Base-by-base conservation (phyloP, 208 protist genomes). In the Endotrypanum monterogeii region DNA sequence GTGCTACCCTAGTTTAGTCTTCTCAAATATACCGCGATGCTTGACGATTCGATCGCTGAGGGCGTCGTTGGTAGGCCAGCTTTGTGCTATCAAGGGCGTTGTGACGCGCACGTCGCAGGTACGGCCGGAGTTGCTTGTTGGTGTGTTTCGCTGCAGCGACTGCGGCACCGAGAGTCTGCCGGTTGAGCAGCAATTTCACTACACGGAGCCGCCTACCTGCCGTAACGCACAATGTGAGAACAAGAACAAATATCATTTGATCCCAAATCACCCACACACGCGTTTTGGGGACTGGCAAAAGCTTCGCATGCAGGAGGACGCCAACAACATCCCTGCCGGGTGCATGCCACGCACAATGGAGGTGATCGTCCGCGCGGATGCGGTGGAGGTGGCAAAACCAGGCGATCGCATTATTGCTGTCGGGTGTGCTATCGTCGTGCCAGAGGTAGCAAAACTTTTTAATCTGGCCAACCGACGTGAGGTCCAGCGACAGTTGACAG, bases 281-380 rank as follows among this genome's bases (percentile, higher is more conserved):
- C 79, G 80, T 46, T 99, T 99, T 82, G 88, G 91, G 8, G 99
- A 99, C 80, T 99, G 98, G 98, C 99, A 99, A 88, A 98, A 99
- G 58, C 84, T 99, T 58, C 88, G 97, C 12, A 89, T 99, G 66
- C 98, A 99, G 83, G 98, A 99, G 84, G 96, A 98, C 76, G 74
- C 98, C 2, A 93, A 98, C 74, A 94, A 98, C 77, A 98, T 99
- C 66, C 98, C 98, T 0, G 87, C 96, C 6, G 98, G 98, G 0
- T 95, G 85, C 65, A 98, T 99, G 94, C 98, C 98, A 6, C 86
- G 98, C 57, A 98, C 96, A n/a, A 88, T 99, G 69, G 98, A 99
- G 75, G 88, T 99, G 50, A 98, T 99, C 56, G 86, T 99, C 16
- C 95, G 99, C 48, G 87, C 98, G 71, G 98, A 99, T 51, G 90